Evolutionary conservation across 2,329 filamentous ascomycete species (phyloP), one percentile per base, ranked within the genome.

Genomic region (Cladophialophora psammophila): DNA sequence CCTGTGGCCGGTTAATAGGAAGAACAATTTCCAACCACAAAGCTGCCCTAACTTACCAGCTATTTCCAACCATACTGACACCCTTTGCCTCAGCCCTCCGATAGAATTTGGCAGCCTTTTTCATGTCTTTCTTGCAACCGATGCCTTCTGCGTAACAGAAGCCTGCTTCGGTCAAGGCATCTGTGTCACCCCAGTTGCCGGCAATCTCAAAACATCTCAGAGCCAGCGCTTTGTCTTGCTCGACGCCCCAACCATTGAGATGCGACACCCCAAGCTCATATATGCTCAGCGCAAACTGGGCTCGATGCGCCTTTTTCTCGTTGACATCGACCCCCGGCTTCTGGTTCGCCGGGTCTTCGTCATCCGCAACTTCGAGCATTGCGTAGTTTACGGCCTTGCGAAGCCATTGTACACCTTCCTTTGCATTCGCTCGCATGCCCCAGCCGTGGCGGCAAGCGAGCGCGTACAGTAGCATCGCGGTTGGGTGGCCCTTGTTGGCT

Each of bases 61-160:
- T 97, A 78, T 98, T 98, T 63, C 95, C 95, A 64, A 97, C 91
- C 93, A 98, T 98, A 79, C 89, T 96, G 84, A 97, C 94, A 6
- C 95, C 95, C 80, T 95, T 95, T 31, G 90, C 89, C 78, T 97
- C 95, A 5, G 95, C 95, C 82, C 90, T 86, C 26, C 95, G 90
- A 78, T 98, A 98, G 75, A 95, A 93, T 68, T 88, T 91, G 66
- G 95, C 94, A 58, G 92, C 94, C 81, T 94, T 97, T 83, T 93
- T 97, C 76, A 97, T 83, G 76, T 98, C 92, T 80, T 98, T 99
- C 84, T 95, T 97, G 78, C 92, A 96, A 4, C 95, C 95, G 61
- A 97, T 84, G 8, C 94, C 95, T 77, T 98, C 90, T 0, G 93
- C 92, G 75, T 98, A 99, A 81, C 94, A 99, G 79, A 95, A 98